Conservation (phyloP, 2,329 filamentous ascomycete genomes). For the Colletotrichum sp. region DNA sequence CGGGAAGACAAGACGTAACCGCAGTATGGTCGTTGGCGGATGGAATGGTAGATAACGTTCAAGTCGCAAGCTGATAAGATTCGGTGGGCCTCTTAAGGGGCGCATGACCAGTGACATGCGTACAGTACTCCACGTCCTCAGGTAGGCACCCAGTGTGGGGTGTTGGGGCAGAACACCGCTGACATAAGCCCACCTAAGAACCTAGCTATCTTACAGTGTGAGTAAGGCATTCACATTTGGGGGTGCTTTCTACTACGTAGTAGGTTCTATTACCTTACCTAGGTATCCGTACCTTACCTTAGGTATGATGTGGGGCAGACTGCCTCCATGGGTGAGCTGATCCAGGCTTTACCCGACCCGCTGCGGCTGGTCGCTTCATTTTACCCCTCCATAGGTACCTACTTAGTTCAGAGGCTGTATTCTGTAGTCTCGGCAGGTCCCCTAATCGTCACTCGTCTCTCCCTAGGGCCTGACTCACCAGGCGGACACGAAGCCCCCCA, state of each 20-base stretch:
- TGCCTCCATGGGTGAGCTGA: not conserved
- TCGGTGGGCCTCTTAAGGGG: not conserved
- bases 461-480: not conserved
- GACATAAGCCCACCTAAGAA: not conserved
- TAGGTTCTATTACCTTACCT: too few species aligned
- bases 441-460: not conserved
- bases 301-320: not conserved
- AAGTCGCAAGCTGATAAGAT: not conserved
- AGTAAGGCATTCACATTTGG: too few species aligned
- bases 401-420: not conserved
- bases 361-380: not conserved
- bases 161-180: not conserved
- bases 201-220: not conserved
- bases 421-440: not conserved
- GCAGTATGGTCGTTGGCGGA: not conserved
- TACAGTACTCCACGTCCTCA: not conserved
- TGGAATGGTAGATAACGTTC: not conserved
- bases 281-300: too few species aligned
- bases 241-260: too few species aligned
- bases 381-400: not conserved
- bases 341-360: not conserved
- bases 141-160: not conserved
- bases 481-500: not conserved
- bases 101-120: not conserved
- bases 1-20: not conserved